Evolutionary conservation across 2,329 filamentous ascomycete species (phyloP).

Genomic region (Penicillium sp.): DNA sequence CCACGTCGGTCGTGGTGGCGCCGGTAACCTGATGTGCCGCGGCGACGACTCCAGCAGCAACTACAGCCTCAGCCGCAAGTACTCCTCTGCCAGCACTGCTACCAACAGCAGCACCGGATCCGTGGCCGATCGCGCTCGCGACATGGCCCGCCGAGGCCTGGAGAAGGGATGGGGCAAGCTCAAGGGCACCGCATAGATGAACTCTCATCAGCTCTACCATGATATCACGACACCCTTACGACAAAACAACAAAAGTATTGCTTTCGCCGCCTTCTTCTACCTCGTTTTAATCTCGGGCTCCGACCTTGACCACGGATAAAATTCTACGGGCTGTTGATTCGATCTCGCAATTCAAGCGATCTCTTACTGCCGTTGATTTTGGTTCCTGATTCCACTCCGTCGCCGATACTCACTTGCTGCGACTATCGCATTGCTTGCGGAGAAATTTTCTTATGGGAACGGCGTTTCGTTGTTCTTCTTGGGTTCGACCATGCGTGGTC

Average conservation of each 20-base stretch:
- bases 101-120: constrained; percentile 40
- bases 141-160: constrained; percentile 37
- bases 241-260: constrained; percentile 23
- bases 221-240: constrained; percentile 24
- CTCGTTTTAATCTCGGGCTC: constrained; percentile 10
- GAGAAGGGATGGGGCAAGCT: constrained; percentile 44
- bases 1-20: constrained; percentile 63
- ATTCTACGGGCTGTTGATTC: not conserved
- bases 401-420: constrained; percentile 12
- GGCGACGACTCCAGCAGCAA: constrained; percentile 27
- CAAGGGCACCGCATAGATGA: constrained; percentile 33
- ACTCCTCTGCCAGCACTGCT: constrained; percentile 36
- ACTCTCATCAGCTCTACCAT: not conserved
- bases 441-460: constrained; percentile 7
- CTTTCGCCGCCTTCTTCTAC: not conserved
- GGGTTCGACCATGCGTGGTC: constrained; percentile 1
- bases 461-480: constrained; percentile 5
- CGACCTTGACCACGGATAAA: not conserved
- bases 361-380: not conserved
- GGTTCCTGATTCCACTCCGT: not conserved
- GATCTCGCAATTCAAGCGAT: not conserved
- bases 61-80: constrained; percentile 35
- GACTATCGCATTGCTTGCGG: not conserved
- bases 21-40: constrained; percentile 52
- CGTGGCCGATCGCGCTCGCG: constrained; percentile 34